Conservation (phyloP, 148 eudicot species). For the Rhododendron henanense region DNA sequence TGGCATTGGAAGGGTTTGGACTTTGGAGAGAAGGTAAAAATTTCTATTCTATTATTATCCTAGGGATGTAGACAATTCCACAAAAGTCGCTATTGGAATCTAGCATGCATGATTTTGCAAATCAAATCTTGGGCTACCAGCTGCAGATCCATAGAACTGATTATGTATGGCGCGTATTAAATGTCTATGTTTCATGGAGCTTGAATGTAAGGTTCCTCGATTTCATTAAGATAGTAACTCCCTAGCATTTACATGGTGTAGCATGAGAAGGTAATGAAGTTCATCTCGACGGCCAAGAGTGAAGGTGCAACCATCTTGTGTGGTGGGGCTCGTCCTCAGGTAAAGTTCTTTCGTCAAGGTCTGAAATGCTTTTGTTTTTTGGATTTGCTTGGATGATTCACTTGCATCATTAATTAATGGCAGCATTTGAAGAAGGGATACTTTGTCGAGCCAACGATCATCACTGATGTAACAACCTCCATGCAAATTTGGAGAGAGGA, state of each 20-base stretch:
- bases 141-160: too few relatives aligned
- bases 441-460: conserved; percentile 72
- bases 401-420: conserved; percentile 10
- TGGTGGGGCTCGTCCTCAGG: conserved; percentile 94
- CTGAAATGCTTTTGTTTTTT: not conserved
- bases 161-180: too few relatives aligned
- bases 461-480: conserved; percentile 70
- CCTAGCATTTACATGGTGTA: conserved; percentile 24
- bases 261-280: conserved; percentile 80
- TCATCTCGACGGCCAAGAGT: conserved; percentile 76
- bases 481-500: conserved; percentile 99
- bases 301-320: conserved; percentile 90
- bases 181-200: not conserved
- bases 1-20: not conserved
- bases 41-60: too few relatives aligned
- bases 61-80: too few relatives aligned
- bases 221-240: not conserved
- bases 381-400: conserved; percentile 4
- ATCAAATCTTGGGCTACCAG: too few relatives aligned
- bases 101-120: too few relatives aligned
- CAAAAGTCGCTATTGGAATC: too few relatives aligned
- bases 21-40: too few relatives aligned
- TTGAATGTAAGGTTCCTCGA: not conserved
- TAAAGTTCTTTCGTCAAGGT: conserved; percentile 15
- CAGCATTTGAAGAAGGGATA: conserved; percentile 85